Evolutionary conservation across 2,329 filamentous ascomycete genomes (phyloP).

Genomic region (Penicillium aurantiogriseum): DNA sequence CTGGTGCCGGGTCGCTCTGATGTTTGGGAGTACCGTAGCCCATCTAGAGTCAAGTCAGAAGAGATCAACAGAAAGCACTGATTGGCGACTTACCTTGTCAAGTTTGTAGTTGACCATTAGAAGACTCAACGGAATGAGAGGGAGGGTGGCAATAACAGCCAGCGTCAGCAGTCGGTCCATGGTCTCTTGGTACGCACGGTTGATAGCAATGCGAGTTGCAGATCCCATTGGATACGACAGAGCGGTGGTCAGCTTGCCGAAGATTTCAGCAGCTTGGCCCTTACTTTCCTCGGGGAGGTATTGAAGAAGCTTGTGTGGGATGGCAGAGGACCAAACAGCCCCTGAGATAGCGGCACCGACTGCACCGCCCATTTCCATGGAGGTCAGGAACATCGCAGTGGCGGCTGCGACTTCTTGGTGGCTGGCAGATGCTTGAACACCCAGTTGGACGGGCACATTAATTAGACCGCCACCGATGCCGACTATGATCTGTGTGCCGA

Average conservation of each 20-base stretch:
- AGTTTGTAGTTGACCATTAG: constrained; percentile 60
- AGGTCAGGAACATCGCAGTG: constrained; percentile 61
- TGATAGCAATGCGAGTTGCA: constrained; percentile 59
- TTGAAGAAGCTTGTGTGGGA: constrained; percentile 51
- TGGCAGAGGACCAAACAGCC: constrained; percentile 63
- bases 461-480: constrained; percentile 58
- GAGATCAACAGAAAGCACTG: not conserved
- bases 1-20: constrained; percentile 10
- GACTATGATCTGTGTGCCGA: constrained; percentile 62
- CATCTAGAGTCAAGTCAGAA: constrained; percentile 27
- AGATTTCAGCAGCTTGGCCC: constrained; percentile 49
- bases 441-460: constrained; percentile 60
- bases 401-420: constrained; percentile 62
- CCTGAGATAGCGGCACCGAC: constrained; percentile 60
- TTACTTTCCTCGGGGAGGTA: constrained; percentile 51
- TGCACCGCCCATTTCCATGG: constrained; percentile 60
- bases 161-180: constrained; percentile 59
- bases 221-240: constrained; percentile 58
- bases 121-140: constrained; percentile 56
- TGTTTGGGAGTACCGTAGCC: constrained; percentile 18
- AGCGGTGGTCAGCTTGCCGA: constrained; percentile 54
- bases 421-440: constrained; percentile 58
- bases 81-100: constrained; percentile 43
- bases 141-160: constrained; percentile 55
- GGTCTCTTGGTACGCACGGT: constrained; percentile 63